Evolutionary conservation across 2,329 filamentous ascomycete species (phyloP).

Genomic region (Apiospora arundinis): DNA sequence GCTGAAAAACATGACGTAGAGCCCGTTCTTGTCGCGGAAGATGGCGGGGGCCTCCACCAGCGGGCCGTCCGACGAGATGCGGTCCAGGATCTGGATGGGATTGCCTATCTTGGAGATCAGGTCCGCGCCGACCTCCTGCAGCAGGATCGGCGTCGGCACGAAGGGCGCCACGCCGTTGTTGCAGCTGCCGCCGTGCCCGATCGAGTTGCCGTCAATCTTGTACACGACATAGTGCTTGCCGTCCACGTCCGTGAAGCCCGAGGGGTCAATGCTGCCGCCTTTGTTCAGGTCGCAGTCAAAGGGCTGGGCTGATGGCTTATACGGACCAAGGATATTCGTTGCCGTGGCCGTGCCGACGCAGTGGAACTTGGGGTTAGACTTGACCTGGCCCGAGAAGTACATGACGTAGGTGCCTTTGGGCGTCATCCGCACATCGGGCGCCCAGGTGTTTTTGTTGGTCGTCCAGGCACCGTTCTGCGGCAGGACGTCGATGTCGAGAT

Average conservation of each 20-base stretch:
- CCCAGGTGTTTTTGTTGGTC: constrained; percentile 61
- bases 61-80: constrained; percentile 53
- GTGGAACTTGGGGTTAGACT: constrained; percentile 49
- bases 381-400: constrained; percentile 62
- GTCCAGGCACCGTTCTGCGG: constrained; percentile 60
- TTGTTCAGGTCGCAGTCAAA: constrained; percentile 58
- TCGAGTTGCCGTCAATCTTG: constrained; percentile 70
- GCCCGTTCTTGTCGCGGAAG: constrained; percentile 50
- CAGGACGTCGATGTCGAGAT: constrained; percentile 60
- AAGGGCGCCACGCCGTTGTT: constrained; percentile 50
- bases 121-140: constrained; percentile 58
- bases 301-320: constrained; percentile 51
- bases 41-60: constrained; percentile 68
- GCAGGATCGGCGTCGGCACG: constrained; percentile 59
- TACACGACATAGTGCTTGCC: constrained; percentile 66
- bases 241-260: constrained; percentile 62
- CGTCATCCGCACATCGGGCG: constrained; percentile 63
- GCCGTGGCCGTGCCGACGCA: constrained; percentile 65
- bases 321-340: constrained; percentile 56
- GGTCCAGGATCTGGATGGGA: constrained; percentile 54
- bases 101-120: constrained; percentile 60
- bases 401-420: constrained; percentile 61
- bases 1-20: constrained; percentile 68
- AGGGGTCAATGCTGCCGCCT: constrained; percentile 69
- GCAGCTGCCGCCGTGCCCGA: constrained; percentile 52